Evolutionary conservation across 192 early-diverging fungal species (phyloP).

Genomic region (Kappamyces sp.): DNA sequence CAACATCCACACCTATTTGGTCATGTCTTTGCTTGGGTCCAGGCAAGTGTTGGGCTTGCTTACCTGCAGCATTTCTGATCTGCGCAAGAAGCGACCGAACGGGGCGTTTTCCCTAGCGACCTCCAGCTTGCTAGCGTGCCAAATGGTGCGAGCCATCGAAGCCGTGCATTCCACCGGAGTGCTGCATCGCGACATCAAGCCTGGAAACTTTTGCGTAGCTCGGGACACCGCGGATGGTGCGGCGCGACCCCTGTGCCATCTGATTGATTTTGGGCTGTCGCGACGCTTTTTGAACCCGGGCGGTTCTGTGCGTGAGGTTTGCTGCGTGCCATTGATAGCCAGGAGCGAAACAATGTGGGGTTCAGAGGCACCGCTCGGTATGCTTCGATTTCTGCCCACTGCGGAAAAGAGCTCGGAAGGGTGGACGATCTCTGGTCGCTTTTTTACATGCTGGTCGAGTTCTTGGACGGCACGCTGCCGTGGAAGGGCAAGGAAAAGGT

Average conservation of each 20-base stretch:
- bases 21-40: slow-evolving; percentile 51
- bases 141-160: slow-evolving; percentile 48
- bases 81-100: slow-evolving; percentile 28
- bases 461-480: slow-evolving; percentile 40
- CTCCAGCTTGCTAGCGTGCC: slow-evolving; percentile 34
- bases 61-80: slow-evolving; percentile 38
- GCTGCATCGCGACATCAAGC: slow-evolving; percentile 54
- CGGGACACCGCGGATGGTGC: background rate
- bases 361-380: slow-evolving; percentile 55
- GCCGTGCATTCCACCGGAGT: slow-evolving; percentile 42
- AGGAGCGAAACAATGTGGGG: slow-evolving; percentile 44
- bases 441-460: slow-evolving; percentile 51
- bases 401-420: slow-evolving; percentile 42
- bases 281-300: slow-evolving; percentile 24
- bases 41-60: slow-evolving; percentile 31
- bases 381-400: slow-evolving; percentile 44
- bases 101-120: slow-evolving; percentile 33
- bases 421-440: slow-evolving; percentile 56
- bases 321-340: slow-evolving; percentile 1
- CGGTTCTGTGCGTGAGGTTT: slow-evolving; percentile 33
- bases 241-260: slow-evolving; percentile 25
- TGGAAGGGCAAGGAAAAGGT: slow-evolving; percentile 56
- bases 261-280: slow-evolving; percentile 53
- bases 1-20: slow-evolving; percentile 41
- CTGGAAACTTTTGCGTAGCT: slow-evolving; percentile 34